Conservation (phyloP, 148 eudicot genomes). For the Vaccinium vitisidaea region DNA sequence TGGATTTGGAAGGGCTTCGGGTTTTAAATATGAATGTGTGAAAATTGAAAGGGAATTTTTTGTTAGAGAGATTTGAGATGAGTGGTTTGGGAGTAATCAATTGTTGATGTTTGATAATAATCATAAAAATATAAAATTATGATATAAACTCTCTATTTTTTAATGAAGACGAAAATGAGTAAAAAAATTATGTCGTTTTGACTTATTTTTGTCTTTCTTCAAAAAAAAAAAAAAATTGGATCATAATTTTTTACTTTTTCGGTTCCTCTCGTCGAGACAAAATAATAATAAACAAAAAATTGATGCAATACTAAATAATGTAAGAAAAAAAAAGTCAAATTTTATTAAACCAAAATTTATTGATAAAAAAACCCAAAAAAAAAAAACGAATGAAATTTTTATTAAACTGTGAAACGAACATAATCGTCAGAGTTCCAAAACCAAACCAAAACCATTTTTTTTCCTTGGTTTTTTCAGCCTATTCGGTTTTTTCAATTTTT, state of each 20-base stretch:
- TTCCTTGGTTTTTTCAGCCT: too few species aligned
- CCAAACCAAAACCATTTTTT: too few species aligned
- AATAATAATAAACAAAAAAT: not conserved
- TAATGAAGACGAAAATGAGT: too few species aligned
- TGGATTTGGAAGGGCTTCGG: not conserved
- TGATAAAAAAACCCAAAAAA: too few species aligned
- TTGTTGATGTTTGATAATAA: constrained; percentile 25
- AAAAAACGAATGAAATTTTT: too few species aligned
- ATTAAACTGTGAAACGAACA: too few species aligned
- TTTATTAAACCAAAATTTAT: too few species aligned
- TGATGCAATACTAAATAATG: too few species aligned
- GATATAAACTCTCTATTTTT: not conserved
- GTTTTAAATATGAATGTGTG: not conserved
- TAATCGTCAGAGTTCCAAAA: too few species aligned
- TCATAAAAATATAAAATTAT: constrained; percentile 53
- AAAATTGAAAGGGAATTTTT: not conserved
- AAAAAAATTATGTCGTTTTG: constrained; percentile 65
- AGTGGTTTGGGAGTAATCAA: constrained; percentile 7
- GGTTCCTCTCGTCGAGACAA: not conserved
- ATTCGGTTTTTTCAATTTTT: too few species aligned
- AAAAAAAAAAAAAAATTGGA: not conserved
- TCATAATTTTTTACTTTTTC: not conserved
- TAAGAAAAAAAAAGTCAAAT: too few species aligned
- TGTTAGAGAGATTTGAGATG: constrained; percentile 14
- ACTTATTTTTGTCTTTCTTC: not conserved